Evolutionary conservation across 345 rosid species (phyloP).

Genomic region (Reutealis trisperma): DNA sequence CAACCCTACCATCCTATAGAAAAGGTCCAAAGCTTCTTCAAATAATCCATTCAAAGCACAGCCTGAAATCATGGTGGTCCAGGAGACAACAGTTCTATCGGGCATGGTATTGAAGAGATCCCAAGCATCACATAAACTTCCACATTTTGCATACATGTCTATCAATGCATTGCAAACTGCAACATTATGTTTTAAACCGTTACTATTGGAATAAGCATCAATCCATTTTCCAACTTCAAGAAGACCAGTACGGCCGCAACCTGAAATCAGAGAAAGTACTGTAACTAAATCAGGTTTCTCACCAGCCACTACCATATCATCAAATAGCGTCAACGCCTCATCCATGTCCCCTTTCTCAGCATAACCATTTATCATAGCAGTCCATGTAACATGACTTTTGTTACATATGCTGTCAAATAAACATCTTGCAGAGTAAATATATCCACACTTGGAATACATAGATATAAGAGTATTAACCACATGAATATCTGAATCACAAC

Average conservation of each 20-base stretch:
- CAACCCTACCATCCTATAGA: slow-evolving; percentile 43
- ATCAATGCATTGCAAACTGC: slow-evolving; percentile 57
- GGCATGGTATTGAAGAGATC: slow-evolving; percentile 42
- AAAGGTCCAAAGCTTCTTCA: slow-evolving; percentile 50
- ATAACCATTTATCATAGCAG: slow-evolving; percentile 76
- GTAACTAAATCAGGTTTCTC: slow-evolving; percentile 60
- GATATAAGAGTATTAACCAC: slow-evolving; percentile 58
- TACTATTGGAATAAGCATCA: slow-evolving; percentile 41
- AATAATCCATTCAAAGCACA: slow-evolving; percentile 62
- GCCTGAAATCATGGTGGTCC: slow-evolving; percentile 67
- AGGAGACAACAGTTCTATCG: slow-evolving; percentile 58
- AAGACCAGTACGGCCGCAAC: slow-evolving; percentile 54
- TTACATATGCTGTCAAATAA: slow-evolving; percentile 50
- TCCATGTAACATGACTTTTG: slow-evolving; percentile 75
- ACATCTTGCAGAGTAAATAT: slow-evolving; percentile 45
- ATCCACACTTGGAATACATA: slow-evolving; percentile 63
- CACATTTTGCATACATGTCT: slow-evolving; percentile 74
- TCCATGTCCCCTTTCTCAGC: slow-evolving; percentile 61
- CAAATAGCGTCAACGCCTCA: slow-evolving; percentile 55
- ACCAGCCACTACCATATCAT: slow-evolving; percentile 46
- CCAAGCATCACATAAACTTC: slow-evolving; percentile 52
- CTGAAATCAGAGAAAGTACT: slow-evolving; percentile 57
- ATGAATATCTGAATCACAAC: slow-evolving; percentile 45
- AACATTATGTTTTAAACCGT: slow-evolving; percentile 43
- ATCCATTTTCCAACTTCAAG: slow-evolving; percentile 65